phyloP scores from a whole-genome alignment of 208 protist genomes.

The Borovskyia barvae region DNA sequence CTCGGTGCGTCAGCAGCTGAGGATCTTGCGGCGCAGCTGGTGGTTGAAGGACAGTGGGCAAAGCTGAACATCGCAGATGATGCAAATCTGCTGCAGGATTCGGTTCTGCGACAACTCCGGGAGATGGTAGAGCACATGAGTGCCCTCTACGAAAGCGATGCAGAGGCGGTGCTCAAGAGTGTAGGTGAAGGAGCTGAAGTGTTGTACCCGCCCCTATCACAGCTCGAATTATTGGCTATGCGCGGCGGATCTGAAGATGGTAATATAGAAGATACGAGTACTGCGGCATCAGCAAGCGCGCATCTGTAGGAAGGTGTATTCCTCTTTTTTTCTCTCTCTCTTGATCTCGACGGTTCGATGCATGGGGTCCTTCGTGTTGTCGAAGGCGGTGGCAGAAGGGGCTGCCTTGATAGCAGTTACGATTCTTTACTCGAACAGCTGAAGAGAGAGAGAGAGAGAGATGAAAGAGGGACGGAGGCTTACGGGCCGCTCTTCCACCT shows the following conservation, averaged over 20 bases:
- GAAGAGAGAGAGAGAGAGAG: slow-evolving; percentile 4
- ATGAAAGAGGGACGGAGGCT: too few species aligned
- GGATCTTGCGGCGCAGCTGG: slow-evolving; percentile 73
- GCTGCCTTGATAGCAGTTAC: background rate
- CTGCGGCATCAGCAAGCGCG: background rate
- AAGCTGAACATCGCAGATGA: slow-evolving; percentile 47
- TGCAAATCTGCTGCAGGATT: slow-evolving; percentile 62
- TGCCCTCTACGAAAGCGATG: slow-evolving; percentile 60
- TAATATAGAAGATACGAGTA: background rate
- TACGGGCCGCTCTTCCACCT: too few species aligned
- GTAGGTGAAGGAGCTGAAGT: slow-evolving; percentile 66
- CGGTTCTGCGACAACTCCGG: slow-evolving; percentile 43
- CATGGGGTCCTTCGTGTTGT: too few species aligned
- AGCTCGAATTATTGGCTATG: slow-evolving; percentile 40
- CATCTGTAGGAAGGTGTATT: too few species aligned
- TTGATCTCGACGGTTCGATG: too few species aligned
- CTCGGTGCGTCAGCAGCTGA: slow-evolving; percentile 69
- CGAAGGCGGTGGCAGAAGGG: background rate
- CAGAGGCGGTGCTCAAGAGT: slow-evolving; percentile 55
- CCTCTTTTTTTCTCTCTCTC: too few species aligned
- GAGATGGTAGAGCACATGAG: slow-evolving; percentile 63
- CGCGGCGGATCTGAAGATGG: slow-evolving; percentile 10
- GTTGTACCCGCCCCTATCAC: slow-evolving; percentile 51
- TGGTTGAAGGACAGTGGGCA: slow-evolving; percentile 81
- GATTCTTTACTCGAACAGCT: background rate